phyloP scores from a whole-genome alignment of 345 rosid species.

The Brassica napus region DNA sequence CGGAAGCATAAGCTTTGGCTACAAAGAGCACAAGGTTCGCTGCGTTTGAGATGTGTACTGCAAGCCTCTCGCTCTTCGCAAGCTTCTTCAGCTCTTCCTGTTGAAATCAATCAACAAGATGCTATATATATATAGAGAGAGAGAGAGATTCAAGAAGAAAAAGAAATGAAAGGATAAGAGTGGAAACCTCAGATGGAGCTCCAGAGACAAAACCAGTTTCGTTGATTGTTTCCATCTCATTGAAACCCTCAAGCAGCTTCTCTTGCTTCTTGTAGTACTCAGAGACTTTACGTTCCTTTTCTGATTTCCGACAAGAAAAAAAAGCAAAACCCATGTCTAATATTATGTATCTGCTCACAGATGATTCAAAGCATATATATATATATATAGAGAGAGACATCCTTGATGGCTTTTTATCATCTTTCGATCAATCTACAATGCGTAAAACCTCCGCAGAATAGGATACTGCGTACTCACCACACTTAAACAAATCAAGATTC shows the following conservation, averaged over 20 bases:
- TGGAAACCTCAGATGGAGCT: conserved; percentile 59
- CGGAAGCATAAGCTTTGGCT: conserved; percentile 75
- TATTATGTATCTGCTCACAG: not conserved
- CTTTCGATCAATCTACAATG: conserved; percentile 3
- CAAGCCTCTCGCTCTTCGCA: conserved; percentile 65
- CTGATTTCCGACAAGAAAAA: conserved; percentile 34
- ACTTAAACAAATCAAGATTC: conserved; percentile 11
- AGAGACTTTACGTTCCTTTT: conserved; percentile 63
- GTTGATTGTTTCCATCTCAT: conserved; percentile 71
- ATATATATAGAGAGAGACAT: not conserved
- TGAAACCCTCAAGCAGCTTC: conserved; percentile 67
- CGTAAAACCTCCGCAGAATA: conserved; percentile 24
- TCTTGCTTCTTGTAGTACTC: conserved; percentile 86
- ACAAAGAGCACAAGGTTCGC: conserved; percentile 66
- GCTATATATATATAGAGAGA: not conserved
- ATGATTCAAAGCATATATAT: conserved; percentile 8
- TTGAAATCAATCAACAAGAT: conserved; percentile 1
- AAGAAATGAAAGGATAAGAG: not conserved
- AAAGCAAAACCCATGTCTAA: conserved; percentile 19
- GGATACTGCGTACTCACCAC: conserved; percentile 17
- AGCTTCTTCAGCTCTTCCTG: conserved; percentile 79
- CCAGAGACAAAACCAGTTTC: conserved; percentile 54
- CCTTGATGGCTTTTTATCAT: conserved; percentile 16
- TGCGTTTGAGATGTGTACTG: conserved; percentile 58
- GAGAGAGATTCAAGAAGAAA: not conserved